Conservation (phyloP, 202 grass and related monocot genomes). For the Digitaria exilis region DNA sequence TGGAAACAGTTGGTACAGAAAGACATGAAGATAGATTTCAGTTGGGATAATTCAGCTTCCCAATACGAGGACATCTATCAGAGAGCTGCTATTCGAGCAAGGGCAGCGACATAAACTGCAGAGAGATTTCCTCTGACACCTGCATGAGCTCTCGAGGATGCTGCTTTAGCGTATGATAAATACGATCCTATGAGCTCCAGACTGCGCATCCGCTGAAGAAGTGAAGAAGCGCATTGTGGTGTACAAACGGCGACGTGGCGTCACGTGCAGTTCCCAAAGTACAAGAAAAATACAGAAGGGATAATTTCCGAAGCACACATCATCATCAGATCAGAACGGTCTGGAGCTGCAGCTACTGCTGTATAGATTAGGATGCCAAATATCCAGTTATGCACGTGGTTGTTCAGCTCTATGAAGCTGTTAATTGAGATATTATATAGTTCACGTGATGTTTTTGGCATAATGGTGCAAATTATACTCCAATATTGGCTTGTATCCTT, state of each 20-base stretch:
- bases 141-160: not conserved
- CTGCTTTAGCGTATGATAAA: not conserved
- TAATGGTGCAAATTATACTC: conserved; percentile 9
- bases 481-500: not conserved
- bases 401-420: not conserved
- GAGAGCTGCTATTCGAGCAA: conserved; percentile 66
- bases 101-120: conserved; percentile 44
- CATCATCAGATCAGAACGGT: not conserved
- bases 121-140: conserved; percentile 10
- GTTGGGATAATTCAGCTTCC: conserved; percentile 78
- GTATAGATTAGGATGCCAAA: not conserved
- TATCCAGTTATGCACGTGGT: not conserved
- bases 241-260: not conserved
- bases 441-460: not conserved
- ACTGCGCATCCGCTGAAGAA: conserved; percentile 2
- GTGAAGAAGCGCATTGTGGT: not conserved
- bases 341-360: not conserved
- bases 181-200: not conserved
- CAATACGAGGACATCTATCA: conserved; percentile 86
- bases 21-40: conserved; percentile 89
- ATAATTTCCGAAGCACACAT: not conserved
- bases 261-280: not conserved
- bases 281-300: not conserved
- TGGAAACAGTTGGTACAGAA: conserved; percentile 83
- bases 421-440: not conserved